These are phyloP conservation scores for Vanilla planifolia DNA, from an alignment of 106 monocot species.

Conservation along the genomic window DNA sequence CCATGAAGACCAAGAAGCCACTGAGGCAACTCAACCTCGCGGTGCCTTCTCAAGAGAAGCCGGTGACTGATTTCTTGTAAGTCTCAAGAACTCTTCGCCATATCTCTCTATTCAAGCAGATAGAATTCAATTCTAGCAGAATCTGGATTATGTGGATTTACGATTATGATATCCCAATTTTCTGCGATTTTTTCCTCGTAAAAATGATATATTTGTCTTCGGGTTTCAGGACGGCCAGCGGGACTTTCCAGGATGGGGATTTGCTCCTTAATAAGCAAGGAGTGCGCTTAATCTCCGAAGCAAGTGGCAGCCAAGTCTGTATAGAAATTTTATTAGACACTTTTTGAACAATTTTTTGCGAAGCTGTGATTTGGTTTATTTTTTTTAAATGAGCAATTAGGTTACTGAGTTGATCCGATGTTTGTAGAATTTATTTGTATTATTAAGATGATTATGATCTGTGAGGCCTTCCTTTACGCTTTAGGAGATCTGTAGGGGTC, in stretches of 20 bases:
- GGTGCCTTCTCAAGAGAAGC: constrained; percentile 64
- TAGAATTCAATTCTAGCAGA: no score
- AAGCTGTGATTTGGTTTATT: no score
- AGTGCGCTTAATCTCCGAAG: constrained; percentile 53
- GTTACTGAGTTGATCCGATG: no score
- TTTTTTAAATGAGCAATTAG: no score
- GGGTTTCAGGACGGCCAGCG: constrained; percentile 77
- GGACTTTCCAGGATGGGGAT: constrained; percentile 91
- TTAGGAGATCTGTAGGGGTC: not conserved
- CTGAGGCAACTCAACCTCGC: constrained; percentile 51
- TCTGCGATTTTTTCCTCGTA: not conserved
- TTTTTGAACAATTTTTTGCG: no score
- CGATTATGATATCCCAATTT: not conserved
- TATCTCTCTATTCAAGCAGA: not conserved
- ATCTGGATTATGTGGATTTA: no score
- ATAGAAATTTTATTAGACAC: no score
- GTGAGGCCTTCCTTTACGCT: not conserved
- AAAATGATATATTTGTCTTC: constrained; percentile 5
- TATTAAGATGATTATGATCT: not conserved
- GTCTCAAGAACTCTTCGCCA: not conserved
- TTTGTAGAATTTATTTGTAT: not conserved
- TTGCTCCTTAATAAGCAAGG: constrained; percentile 76
- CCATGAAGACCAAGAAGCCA: constrained; percentile 76
- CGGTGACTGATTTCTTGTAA: constrained; percentile 84
- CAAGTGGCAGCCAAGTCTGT: constrained; percentile 20